A percentile compares a stretch with the other conserved stretches of the same genome.
Conservation (phyloP, 2,329 filamentous ascomycete genomes). For the Trichoderma koningii region DNA sequence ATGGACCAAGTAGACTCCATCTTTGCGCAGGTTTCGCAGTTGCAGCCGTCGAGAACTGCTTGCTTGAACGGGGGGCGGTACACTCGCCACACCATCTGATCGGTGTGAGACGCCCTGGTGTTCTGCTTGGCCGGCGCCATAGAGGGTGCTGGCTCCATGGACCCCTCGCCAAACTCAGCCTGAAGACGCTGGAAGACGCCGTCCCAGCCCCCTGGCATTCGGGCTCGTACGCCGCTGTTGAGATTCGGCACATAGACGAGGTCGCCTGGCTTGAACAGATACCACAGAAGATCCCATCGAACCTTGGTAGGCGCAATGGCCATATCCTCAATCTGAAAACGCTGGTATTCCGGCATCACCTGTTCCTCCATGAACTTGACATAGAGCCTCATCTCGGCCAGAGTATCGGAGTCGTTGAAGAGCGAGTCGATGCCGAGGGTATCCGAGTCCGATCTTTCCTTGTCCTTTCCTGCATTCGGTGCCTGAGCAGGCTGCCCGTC, state of each 20-base stretch:
- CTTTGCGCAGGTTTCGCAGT: conserved; percentile 7
- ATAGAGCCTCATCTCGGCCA: conserved; percentile 18
- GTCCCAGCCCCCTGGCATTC: conserved; percentile 13
- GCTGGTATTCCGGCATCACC: conserved; percentile 15
- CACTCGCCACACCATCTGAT: conserved; percentile 20
- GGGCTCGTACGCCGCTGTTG: conserved; percentile 13
- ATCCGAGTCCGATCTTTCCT: not conserved
- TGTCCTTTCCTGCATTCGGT: not conserved
- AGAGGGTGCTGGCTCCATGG: not conserved
- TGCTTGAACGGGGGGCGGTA: conserved; percentile 14
- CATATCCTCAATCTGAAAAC: conserved; percentile 1
- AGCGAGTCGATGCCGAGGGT: conserved; percentile 14
- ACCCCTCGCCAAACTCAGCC: not conserved
- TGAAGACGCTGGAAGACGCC: conserved; percentile 10
- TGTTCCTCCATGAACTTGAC: conserved; percentile 21
- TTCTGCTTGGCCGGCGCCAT: not conserved
- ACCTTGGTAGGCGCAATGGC: conserved; percentile 1
- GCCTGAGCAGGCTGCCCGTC: not conserved
- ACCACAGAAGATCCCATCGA: conserved; percentile 22
- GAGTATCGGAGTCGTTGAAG: conserved; percentile 4
- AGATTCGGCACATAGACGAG: conserved; percentile 12
- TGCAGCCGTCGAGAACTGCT: conserved; percentile 7
- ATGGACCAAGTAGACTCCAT: conserved; percentile 10
- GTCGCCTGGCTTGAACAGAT: conserved; percentile 21
- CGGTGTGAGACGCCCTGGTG: conserved; percentile 9